These are phyloP conservation scores for Mucor piriformis DNA, from an alignment of 371 early-diverging fungal species.

Conservation along the genomic window DNA sequence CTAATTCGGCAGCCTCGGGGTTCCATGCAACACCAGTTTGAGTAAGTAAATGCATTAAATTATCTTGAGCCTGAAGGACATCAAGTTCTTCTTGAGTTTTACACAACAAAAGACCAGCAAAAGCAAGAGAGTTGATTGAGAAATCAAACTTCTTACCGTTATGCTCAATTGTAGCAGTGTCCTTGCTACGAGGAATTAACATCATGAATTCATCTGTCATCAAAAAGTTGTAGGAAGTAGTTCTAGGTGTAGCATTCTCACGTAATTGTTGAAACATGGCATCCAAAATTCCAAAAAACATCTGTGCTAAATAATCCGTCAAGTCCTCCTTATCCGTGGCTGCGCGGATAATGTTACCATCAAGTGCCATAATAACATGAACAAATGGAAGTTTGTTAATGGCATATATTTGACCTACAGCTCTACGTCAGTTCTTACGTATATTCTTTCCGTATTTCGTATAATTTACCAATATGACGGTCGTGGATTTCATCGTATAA, in stretches of 20 bases:
- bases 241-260: slow-evolving; percentile 25
- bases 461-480: slow-evolving; percentile 36
- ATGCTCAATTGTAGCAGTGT: slow-evolving; percentile 28
- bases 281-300: slow-evolving; percentile 55
- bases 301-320: slow-evolving; percentile 48
- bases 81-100: slow-evolving; percentile 59
- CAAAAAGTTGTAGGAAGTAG: slow-evolving; percentile 66
- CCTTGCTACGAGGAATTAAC: slow-evolving; percentile 68
- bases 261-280: slow-evolving; percentile 55
- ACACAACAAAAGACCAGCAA: slow-evolving; percentile 69
- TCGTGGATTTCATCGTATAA: slow-evolving; percentile 48
- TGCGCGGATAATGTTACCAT: slow-evolving; percentile 31
- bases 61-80: slow-evolving; percentile 41
- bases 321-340: slow-evolving; percentile 26
- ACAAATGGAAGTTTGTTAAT: slow-evolving; percentile 47
- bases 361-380: slow-evolving; percentile 48
- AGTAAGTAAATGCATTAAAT: slow-evolving; percentile 37
- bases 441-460: background rate
- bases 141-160: slow-evolving; percentile 30
- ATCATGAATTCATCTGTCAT: slow-evolving; percentile 74
- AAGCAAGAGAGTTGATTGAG: slow-evolving; percentile 71
- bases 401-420: slow-evolving; percentile 45
- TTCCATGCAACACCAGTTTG: slow-evolving; percentile 35
- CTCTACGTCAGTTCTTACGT: background rate
- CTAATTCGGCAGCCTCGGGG: slow-evolving; percentile 11